Base-by-base conservation (phyloP, 1,284 basidiomycete genomes). In the Anthracocystis panici-leucophaei region DNA sequence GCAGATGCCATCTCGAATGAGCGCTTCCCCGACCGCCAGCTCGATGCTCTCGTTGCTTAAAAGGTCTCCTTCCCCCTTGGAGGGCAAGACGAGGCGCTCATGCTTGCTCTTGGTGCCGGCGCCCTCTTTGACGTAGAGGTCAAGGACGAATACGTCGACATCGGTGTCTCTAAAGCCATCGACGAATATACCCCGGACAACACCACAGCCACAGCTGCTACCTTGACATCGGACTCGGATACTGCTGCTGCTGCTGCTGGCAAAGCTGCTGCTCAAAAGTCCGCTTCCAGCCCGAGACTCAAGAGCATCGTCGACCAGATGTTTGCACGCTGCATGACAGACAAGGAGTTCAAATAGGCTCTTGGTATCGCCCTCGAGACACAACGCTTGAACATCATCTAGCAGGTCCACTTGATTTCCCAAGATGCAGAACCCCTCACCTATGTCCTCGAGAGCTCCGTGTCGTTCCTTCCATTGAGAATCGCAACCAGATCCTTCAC, bases 111-210 rank as follows among this genome's bases (percentile, higher is more conserved):
- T 44, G 84, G 83, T 25, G 80, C 82, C 14, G 82, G 75, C 14
- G 54, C 68, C 5, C 65, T 84, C 14, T 85, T 85, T 69, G 78
- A 84, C 59, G 79, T 84, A 20, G 82, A 83, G 51, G 66, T 77
- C 54, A 77, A 75, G 62, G 80, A 82, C 71, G 83, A 85, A 57
- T 85, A 82, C 53, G 79, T 82, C 44, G 82, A 83, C 62, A 85
- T n/a, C n/a, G n/a, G n/a, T n/a, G 72, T 85, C 20, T 83, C 83
- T 63, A 84, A 85, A 75, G 83, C 84, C 50, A 85, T 85, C 53
- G 84, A 85, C 65, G 51, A 56, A 54, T 85, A 85, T 69, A 83
- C 84, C 48, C 72, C 68, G 46, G 67, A 77, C 33, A 57, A 57
- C 10, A 46, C 57, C 11, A 57, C 65, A 5, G 40, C 41, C 14